Base-by-base conservation (phyloP, 371 early-diverging fungal genomes). In the Mucor irregularis region DNA sequence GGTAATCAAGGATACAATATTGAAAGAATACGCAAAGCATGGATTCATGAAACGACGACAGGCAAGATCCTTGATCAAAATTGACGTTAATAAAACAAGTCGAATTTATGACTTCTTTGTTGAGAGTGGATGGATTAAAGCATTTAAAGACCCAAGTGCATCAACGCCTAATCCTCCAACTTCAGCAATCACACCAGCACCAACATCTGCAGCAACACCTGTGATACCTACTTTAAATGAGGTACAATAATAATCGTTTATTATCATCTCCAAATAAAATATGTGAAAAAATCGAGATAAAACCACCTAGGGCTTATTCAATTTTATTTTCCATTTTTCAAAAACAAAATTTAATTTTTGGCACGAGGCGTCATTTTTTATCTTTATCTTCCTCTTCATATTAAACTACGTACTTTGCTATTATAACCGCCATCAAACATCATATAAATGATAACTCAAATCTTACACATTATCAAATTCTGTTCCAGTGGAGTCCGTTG, bases 71-170 rank as follows among this genome's bases (percentile, higher is more conserved):
- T 64, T 96, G 47, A 83, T 94, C 67, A 90, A 89, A 73, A 92
- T 96, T 53, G 96, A 96, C 61, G 90, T 87, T 5, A 89, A 89
- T 76, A 95, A 93, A 69, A 89, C 92, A 0, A 82, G 82, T 56
- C 66, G 82, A 55, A 83, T 97, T 7, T 95, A 89, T 58, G 94
- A 96, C 60, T 96, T 95, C 61, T 96, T 95, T 66, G 81, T 93
- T 8, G 84, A 86, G 58, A 88, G 81, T 61, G 95, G 96, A 0
- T 97, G 96, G 97, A 87, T 97, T 47, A 81, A 73, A 46, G 72
- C 74, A 5, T 77, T 73, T 34, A 75, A 71, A 52, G 73, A 73
- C 44, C 71, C 75, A 5, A 28, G 57, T 16, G 43, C 68, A 16
- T 19, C 47, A 6, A 13, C 49, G 13, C 29, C 48, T 14, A 19